These are phyloP conservation scores for Letharia lupina DNA, from an alignment of 495 filamentous ascomycete species.

Conservation along the genomic window DNA sequence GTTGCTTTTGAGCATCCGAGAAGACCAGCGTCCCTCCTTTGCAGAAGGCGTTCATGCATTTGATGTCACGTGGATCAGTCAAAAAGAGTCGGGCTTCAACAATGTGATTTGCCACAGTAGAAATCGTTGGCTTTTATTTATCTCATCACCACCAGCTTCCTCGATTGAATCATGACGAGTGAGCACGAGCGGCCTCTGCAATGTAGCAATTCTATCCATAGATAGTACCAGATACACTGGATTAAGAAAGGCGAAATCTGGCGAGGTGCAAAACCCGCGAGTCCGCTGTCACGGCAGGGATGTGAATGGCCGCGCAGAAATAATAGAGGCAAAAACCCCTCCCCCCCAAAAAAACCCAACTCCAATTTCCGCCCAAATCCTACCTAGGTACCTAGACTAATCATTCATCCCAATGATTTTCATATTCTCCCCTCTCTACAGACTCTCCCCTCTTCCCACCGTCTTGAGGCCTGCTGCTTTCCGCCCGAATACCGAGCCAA, in stretches of 20 bases:
- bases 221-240: not conserved
- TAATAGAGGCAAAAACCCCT: not conserved
- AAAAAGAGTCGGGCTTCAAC: not conserved
- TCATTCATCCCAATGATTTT: constrained; percentile 13
- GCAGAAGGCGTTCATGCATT: not conserved
- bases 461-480: constrained; percentile 9
- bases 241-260: not conserved
- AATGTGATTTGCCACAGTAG: constrained; percentile 1
- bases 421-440: constrained; percentile 1
- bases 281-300: not conserved
- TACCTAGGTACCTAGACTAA: not conserved
- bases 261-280: not conserved
- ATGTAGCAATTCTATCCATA: not conserved
- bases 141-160: not conserved
- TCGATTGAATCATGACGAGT: not conserved
- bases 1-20: not conserved
- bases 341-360: not conserved
- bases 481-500: constrained; percentile 4
- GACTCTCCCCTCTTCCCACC: not conserved
- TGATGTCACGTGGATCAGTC: not conserved
- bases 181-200: not conserved
- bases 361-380: constrained; percentile 10
- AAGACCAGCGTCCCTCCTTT: not conserved
- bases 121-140: not conserved
- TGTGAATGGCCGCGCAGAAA: not conserved